Conservation (phyloP, 352 stramenopile species). For the Phytophthora cactorum region DNA sequence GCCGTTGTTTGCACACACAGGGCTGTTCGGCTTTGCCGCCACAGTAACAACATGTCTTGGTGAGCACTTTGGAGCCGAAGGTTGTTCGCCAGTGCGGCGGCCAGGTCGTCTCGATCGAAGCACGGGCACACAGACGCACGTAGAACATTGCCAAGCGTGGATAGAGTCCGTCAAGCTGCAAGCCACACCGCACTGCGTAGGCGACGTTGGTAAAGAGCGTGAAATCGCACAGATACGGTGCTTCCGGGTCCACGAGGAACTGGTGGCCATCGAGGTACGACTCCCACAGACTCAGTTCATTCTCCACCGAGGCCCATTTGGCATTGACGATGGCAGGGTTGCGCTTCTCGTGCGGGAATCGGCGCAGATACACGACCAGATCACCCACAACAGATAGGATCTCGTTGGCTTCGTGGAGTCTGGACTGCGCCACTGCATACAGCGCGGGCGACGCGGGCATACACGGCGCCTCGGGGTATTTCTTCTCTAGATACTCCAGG, state of each 20-base stretch:
- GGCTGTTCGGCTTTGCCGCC: constrained; percentile 38
- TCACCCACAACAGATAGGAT: constrained; percentile 85
- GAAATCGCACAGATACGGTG: constrained; percentile 79
- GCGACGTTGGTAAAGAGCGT: constrained; percentile 89
- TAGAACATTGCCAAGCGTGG: constrained; percentile 83
- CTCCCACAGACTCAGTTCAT: constrained; percentile 82
- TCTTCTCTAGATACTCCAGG: constrained; percentile 81
- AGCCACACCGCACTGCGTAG: constrained; percentile 83
- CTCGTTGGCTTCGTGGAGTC: constrained; percentile 85
- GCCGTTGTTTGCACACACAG: constrained; percentile 43
- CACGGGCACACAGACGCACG: constrained; percentile 68
- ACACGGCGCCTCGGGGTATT: constrained; percentile 52
- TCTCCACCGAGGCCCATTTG: constrained; percentile 76
- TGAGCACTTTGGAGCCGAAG: constrained; percentile 78
- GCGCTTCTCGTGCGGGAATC: constrained; percentile 65
- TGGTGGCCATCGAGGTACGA: constrained; percentile 66
- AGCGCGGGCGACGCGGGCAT: constrained; percentile 55
- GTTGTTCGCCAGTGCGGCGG: constrained; percentile 85
- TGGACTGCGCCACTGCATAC: constrained; percentile 77
- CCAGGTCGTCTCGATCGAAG: constrained; percentile 82
- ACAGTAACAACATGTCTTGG: constrained; percentile 77
- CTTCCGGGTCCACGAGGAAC: constrained; percentile 68
- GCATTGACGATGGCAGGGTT: constrained; percentile 64
- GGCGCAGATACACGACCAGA: constrained; percentile 80
- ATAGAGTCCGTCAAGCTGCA: constrained; percentile 84